A percentile compares a stretch with the other conserved stretches of the same genome.
Conservation (phyloP, 768 basidiomycete species). For the Gymnopilus junonius region DNA sequence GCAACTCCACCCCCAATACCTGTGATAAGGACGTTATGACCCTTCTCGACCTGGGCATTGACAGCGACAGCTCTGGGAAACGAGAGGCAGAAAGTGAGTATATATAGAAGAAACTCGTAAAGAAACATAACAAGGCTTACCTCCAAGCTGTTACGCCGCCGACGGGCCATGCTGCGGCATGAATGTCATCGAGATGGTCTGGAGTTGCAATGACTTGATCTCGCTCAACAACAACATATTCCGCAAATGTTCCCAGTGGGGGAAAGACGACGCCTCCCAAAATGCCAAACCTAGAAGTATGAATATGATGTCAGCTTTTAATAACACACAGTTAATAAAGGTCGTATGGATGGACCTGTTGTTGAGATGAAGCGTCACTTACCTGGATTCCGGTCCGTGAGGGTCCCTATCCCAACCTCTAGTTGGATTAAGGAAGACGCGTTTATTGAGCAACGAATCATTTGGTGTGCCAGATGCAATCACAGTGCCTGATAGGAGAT, state of each 20-base stretch:
- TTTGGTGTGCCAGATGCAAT: constrained; percentile 55
- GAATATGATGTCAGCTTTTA: constrained; percentile 1
- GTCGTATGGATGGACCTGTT: constrained; percentile 3
- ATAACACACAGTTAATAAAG: background rate
- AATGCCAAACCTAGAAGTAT: constrained; percentile 56
- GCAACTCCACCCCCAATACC: constrained; percentile 89
- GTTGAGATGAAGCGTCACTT: constrained; percentile 13
- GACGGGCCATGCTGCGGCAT: constrained; percentile 78
- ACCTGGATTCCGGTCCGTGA: constrained; percentile 69
- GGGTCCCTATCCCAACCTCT: constrained; percentile 77
- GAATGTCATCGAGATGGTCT: constrained; percentile 65
- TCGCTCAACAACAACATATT: constrained; percentile 76
- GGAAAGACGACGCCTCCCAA: constrained; percentile 62
- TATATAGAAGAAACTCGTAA: background rate
- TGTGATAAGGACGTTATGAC: constrained; percentile 79
- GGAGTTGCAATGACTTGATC: constrained; percentile 70
- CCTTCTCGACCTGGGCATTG: constrained; percentile 63
- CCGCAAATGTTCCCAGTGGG: constrained; percentile 71
- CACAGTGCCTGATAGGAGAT: constrained; percentile 54
- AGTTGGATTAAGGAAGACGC: constrained; percentile 77
- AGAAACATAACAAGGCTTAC: constrained; percentile 39
- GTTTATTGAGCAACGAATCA: constrained; percentile 62
- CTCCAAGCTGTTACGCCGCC: constrained; percentile 86
- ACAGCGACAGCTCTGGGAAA: constrained; percentile 61
- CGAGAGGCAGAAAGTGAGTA: background rate